Evolutionary conservation across 305 asterid genomes (phyloP), one percentile per base, ranked within the genome.

Genomic region (Fraxinus velutina): DNA sequence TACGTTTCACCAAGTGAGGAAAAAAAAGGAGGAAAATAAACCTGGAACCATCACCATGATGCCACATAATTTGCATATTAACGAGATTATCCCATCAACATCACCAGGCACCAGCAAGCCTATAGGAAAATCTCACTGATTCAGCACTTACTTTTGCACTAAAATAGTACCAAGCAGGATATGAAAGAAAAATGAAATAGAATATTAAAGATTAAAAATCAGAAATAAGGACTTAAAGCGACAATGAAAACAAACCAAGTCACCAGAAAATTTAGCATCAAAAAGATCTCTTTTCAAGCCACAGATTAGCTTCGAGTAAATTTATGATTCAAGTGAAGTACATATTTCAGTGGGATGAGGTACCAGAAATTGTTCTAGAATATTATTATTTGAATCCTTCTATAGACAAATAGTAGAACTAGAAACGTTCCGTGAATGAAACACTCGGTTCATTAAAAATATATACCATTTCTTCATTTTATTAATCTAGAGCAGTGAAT

Each of bases 21-120:
- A 29, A 42, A 13, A 44, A 8, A 42, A 42, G 0, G 75, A 76
- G 34, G 79, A 39, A 82, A 55, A 17, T 78, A 77, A 77, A 94
- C 98, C 98, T 89, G 98, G 97, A 83, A 89, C 87, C 88, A 91
- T 84, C 86, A 92, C 84, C 87, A 91, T 70, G 82, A 94, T 86
- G 87, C 91, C 88, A 84, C 97, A 94, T 83, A 94, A 85, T 90
- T 91, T 94, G 93, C 93, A 91, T 73, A 90, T 73, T 79, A 84
- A 77, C 70, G 92, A 83, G 84, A 81, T 84, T 79, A 88, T 76
- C 81, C 80, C 83, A 77, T 92, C 91, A 57, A 81, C 86, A 85
- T 89, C 92, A 81, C 86, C 89, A 10, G 88, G 83, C 83, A 82
- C 81, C 85, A 55, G 87, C 71, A 78, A 73, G 72, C 84, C 98